Evolutionary conservation across 2,329 filamentous ascomycete genomes (phyloP).

Genomic region (Colletotrichum sojae): DNA sequence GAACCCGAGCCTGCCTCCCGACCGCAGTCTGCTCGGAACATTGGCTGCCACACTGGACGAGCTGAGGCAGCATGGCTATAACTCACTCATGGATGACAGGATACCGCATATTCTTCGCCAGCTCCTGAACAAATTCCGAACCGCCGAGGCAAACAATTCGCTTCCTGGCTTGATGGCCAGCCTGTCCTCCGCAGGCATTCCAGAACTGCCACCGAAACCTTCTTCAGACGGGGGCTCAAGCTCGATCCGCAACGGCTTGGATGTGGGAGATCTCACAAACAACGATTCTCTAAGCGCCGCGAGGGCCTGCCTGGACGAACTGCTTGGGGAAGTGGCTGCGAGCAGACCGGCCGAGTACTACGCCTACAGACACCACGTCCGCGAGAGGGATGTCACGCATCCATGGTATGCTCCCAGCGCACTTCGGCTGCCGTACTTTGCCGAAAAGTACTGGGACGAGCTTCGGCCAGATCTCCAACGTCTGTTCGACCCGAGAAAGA

Average conservation of each 20-base stretch:
- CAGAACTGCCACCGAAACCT: background rate
- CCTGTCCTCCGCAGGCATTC: background rate
- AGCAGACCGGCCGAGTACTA: background rate
- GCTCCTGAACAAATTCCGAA: background rate
- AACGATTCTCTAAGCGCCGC: background rate
- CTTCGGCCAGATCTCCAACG: conserved; percentile 45
- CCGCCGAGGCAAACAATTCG: background rate
- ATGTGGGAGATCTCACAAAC: background rate
- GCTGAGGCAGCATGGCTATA: background rate
- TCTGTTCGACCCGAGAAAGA: conserved; percentile 47
- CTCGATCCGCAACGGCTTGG: no score
- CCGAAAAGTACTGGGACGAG: conserved; percentile 47
- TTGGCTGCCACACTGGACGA: background rate
- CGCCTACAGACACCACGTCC: background rate
- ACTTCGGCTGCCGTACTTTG: conserved; percentile 45
- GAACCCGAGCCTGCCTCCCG: background rate
- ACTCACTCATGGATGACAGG: background rate
- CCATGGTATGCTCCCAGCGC: conserved; percentile 23
- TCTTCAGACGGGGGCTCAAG: no score
- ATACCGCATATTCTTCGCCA: background rate
- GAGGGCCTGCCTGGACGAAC: background rate
- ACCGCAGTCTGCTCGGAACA: background rate
- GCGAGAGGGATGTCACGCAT: conserved; percentile 2
- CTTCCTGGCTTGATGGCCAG: background rate
- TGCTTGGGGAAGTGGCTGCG: conserved; percentile 11